Conservation (phyloP, 495 filamentous ascomycete genomes). For the Lasiosphaeria hispida region DNA sequence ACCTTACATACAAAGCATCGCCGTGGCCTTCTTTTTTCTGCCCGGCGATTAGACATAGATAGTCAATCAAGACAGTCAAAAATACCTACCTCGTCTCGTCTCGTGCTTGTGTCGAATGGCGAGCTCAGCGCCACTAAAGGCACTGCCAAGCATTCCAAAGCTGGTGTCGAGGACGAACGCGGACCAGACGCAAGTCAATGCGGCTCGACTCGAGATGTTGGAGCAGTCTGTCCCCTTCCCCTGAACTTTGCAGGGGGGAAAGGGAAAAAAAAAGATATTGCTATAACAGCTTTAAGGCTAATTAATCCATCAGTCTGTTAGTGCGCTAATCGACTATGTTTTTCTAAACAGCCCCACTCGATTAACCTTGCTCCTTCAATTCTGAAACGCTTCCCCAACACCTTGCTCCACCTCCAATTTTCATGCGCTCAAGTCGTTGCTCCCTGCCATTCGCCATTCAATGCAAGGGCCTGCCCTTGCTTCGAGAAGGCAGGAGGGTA, state of each 20-base stretch:
- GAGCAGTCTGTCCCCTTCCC: too few relatives aligned
- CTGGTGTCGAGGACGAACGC: too few relatives aligned
- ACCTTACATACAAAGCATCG: neutral
- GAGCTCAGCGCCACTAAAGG: too few relatives aligned
- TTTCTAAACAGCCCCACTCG: neutral
- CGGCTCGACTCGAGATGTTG: too few relatives aligned
- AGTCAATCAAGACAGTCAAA: slow-evolving; percentile 9
- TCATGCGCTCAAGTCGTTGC: neutral
- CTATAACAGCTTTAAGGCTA: neutral
- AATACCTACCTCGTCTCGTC: too few relatives aligned
- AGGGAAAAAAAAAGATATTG: too few relatives aligned
- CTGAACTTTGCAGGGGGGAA: too few relatives aligned
- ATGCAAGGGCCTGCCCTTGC: neutral
- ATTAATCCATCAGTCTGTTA: neutral
- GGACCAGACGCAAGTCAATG: too few relatives aligned
- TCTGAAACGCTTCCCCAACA: neutral
- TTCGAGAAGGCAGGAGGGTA: too few relatives aligned
- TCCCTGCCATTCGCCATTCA: too few relatives aligned
- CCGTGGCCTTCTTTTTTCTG: neutral
- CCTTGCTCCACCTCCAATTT: neutral
- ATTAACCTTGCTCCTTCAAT: neutral
- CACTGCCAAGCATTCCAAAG: too few relatives aligned
- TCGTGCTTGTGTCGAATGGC: neutral
- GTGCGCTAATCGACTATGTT: neutral
- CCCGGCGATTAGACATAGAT: slow-evolving; percentile 16